Evolutionary conservation across 306 rosid genomes (phyloP).

Genomic region (Quillaja saponaria): DNA sequence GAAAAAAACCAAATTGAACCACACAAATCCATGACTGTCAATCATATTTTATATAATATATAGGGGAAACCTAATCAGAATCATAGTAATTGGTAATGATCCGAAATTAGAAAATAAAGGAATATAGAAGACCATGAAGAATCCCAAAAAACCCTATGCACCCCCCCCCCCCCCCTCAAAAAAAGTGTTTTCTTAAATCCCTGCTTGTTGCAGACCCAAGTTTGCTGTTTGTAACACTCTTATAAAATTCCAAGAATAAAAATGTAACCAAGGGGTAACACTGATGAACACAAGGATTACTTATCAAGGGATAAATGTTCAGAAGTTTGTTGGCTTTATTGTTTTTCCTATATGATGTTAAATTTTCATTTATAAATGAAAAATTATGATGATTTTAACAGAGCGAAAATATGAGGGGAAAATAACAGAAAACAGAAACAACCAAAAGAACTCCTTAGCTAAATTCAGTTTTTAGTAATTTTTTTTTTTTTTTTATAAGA

Average conservation of each 20-base stretch:
- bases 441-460: conserved; percentile 9
- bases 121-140: too few relatives aligned
- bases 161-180: too few relatives aligned
- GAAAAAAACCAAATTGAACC: background rate
- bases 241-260: background rate
- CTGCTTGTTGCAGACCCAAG: background rate
- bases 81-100: too few relatives aligned
- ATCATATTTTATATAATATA: background rate
- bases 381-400: conserved; percentile 8
- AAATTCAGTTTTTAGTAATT: too few relatives aligned
- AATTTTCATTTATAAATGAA: conserved; percentile 4
- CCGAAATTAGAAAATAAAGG: too few relatives aligned
- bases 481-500: too few relatives aligned
- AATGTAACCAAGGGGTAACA: background rate
- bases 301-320: conserved; percentile 2
- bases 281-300: background rate
- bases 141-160: too few relatives aligned
- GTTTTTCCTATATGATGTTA: background rate
- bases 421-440: background rate
- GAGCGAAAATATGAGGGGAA: background rate
- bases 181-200: too few relatives aligned
- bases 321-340: conserved; percentile 1
- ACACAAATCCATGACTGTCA: background rate
- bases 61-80: background rate
- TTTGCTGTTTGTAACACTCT: background rate